Evolutionary conservation across 441 rosid genomes (phyloP).

Genomic region (Euphorbia corollata): DNA sequence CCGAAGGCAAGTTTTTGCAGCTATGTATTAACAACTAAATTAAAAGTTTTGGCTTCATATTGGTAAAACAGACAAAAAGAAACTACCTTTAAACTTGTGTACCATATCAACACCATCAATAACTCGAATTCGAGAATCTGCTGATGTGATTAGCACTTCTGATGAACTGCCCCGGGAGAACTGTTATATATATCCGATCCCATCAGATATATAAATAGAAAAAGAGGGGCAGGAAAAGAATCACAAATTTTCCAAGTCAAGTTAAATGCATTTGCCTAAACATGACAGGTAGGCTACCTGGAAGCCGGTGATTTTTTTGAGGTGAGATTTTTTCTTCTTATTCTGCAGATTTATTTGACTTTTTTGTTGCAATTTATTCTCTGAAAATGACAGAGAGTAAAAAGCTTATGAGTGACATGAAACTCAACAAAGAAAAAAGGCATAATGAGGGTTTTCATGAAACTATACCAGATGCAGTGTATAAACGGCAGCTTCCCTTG

Average conservation of each 20-base stretch:
- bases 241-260: not conserved
- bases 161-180: conserved; percentile 81
- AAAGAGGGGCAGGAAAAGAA: conserved; percentile 15
- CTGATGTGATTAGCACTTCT: conserved; percentile 79
- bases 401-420: conserved; percentile 12
- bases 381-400: conserved; percentile 32
- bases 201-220: too few species aligned
- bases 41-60: not conserved
- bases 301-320: conserved; percentile 92
- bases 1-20: too few species aligned
- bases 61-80: not conserved
- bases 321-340: conserved; percentile 89
- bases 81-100: conserved; percentile 85
- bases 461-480: conserved; percentile 57
- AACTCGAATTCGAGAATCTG: conserved; percentile 91
- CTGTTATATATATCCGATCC: conserved; percentile 50
- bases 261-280: not conserved
- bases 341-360: conserved; percentile 74
- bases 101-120: conserved; percentile 72
- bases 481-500: conserved; percentile 84
- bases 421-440: not conserved
- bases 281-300: conserved; percentile 45
- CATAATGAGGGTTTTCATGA: conserved; percentile 7
- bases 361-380: conserved; percentile 77
- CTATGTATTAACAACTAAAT: not conserved